Percentiles rank a stretch among this genome's conserved stretches.
Evolutionary conservation across 169 alveolate genomes (phyloP).

Genomic region (Hepatocystis sp.): DNA sequence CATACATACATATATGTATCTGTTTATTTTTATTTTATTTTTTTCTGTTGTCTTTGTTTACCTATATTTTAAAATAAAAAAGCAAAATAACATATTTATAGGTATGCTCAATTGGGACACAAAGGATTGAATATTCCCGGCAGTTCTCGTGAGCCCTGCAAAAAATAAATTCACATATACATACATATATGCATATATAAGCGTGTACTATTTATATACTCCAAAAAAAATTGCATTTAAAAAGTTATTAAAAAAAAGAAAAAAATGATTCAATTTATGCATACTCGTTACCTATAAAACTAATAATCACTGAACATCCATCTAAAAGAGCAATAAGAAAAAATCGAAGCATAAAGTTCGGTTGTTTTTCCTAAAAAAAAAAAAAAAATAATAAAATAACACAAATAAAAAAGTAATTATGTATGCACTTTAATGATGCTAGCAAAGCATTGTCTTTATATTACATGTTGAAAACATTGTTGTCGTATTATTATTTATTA

Average conservation of each 20-base stretch:
- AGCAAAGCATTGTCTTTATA: no score
- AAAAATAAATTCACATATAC: neutral
- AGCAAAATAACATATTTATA: constrained; percentile 51
- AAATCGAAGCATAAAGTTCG: neutral
- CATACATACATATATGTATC: neutral
- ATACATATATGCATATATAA: neutral
- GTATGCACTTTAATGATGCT: no score
- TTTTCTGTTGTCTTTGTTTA: neutral
- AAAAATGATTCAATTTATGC: neutral
- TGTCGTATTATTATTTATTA: no score
- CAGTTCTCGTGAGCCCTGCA: constrained; percentile 55
- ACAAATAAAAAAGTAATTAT: no score
- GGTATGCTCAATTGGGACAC: constrained; percentile 46
- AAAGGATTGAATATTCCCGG: constrained; percentile 65
- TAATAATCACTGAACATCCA: constrained; percentile 31
- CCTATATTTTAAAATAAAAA: constrained; percentile 38
- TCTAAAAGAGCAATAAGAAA: constrained; percentile 21
- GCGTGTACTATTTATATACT: no score
- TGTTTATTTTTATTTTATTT: neutral
- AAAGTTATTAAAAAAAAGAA: no score
- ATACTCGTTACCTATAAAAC: constrained; percentile 39
- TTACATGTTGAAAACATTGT: no score
- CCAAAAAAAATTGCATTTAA: no score
- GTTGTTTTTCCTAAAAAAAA: constrained; percentile 19
- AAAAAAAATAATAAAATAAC: no score